Percentiles rank a stretch among this genome's conserved stretches.
Evolutionary conservation across 2,329 filamentous ascomycete species (phyloP).

Genomic region (Hypoxylon sp.): DNA sequence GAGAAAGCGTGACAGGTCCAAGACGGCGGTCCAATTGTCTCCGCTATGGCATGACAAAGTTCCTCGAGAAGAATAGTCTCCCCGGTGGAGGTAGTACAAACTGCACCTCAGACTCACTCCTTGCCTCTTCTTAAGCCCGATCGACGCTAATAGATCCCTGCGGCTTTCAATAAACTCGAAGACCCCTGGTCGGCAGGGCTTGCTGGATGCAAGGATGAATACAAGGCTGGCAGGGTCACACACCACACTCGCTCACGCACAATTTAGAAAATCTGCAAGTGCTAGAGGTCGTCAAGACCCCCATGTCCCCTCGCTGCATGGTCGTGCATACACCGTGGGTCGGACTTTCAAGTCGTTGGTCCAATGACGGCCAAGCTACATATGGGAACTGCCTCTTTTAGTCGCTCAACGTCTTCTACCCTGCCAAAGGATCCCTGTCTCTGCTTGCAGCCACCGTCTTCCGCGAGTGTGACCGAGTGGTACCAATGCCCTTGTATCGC

Average conservation of each 20-base stretch:
- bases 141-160: conserved; percentile 46
- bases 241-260: conserved; percentile 19
- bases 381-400: conserved; percentile 51
- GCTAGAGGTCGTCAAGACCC: conserved; percentile 41
- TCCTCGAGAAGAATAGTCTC: conserved; percentile 39
- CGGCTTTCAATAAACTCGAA: conserved; percentile 49
- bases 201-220: conserved; percentile 43
- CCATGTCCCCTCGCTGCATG: conserved; percentile 42
- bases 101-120: conserved; percentile 44
- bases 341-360: conserved; percentile 43
- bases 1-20: conserved; percentile 34
- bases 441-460: conserved; percentile 52
- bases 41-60: conserved; percentile 35
- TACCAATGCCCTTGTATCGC: conserved; percentile 53
- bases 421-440: conserved; percentile 47
- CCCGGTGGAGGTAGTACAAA: conserved; percentile 36
- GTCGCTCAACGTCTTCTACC: conserved; percentile 47
- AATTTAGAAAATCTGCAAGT: conserved; percentile 49
- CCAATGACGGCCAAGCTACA: conserved; percentile 57
- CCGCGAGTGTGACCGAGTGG: conserved; percentile 54
- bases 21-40: conserved; percentile 44
- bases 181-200: conserved; percentile 44
- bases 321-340: conserved; percentile 46
- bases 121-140: conserved; percentile 38
- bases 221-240: conserved; percentile 50